Conservation (phyloP, 192 early-diverging fungal species). For the Coemansia sp. region DNA sequence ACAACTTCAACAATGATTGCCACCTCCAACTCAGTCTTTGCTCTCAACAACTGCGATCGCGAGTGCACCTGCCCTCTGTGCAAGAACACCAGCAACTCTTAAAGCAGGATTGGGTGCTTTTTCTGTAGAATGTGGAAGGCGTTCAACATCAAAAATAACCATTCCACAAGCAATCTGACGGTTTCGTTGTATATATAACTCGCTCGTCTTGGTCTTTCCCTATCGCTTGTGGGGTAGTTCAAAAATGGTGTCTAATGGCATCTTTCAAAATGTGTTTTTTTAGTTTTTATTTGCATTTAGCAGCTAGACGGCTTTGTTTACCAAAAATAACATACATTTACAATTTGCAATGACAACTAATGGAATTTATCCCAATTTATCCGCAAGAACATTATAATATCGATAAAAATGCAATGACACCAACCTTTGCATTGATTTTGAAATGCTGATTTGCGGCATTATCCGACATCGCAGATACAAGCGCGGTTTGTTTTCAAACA, state of each 20-base stretch:
- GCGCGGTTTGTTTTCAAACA: no score
- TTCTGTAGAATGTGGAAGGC: background rate
- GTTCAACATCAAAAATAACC: background rate
- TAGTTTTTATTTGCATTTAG: background rate
- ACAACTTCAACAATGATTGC: background rate
- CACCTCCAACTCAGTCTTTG: background rate
- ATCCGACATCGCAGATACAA: background rate
- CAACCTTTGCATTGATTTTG: background rate
- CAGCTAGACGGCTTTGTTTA: background rate
- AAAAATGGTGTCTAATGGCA: background rate
- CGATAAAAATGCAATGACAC: background rate
- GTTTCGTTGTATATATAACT: background rate
- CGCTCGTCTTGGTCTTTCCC: background rate
- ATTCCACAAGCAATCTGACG: background rate
- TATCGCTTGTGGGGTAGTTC: background rate
- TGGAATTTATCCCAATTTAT: background rate
- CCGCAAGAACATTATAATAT: background rate
- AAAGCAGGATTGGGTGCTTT: background rate
- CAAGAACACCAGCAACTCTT: slow-evolving; percentile 2
- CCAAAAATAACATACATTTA: background rate
- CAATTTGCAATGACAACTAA: no score
- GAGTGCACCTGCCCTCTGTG: slow-evolving; percentile 16
- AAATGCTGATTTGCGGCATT: background rate
- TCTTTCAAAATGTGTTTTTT: background rate
- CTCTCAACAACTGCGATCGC: slow-evolving; percentile 5